These are phyloP conservation scores for Paraurostyla sp. DNA, from an alignment of 73 alveolate genomes.

Conservation along the genomic window DNA sequence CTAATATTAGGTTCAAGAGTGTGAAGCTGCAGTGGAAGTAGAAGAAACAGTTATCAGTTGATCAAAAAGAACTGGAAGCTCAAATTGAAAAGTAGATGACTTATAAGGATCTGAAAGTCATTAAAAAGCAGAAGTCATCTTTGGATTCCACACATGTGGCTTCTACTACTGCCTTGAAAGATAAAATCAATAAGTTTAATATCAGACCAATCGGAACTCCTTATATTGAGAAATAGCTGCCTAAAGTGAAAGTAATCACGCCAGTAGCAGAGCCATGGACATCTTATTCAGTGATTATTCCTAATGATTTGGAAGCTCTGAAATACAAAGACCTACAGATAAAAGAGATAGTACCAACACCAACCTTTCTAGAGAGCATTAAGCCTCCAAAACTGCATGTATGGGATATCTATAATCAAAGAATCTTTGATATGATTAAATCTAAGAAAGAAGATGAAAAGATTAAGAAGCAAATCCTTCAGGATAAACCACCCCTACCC, in stretches of 20 bases:
- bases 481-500: no score
- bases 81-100: background rate
- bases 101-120: background rate
- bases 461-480: no score
- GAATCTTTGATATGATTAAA: no score
- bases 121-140: constrained; percentile 13
- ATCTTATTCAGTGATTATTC: background rate
- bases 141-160: constrained; percentile 20
- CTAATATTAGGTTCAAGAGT: no score
- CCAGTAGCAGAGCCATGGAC: background rate
- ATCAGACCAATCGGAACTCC: constrained; percentile 32
- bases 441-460: no score
- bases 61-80: background rate
- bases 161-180: background rate
- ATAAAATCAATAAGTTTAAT: background rate
- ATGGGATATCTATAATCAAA: no score
- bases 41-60: background rate
- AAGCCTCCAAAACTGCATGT: no score
- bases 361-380: no score
- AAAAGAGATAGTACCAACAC: background rate
- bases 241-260: background rate
- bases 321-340: background rate
- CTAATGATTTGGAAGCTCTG: background rate
- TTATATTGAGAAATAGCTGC: background rate
- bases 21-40: no score